Conservation (phyloP, 2,329 filamentous ascomycete genomes). For the Neoscytalidium dimidiatum region DNA sequence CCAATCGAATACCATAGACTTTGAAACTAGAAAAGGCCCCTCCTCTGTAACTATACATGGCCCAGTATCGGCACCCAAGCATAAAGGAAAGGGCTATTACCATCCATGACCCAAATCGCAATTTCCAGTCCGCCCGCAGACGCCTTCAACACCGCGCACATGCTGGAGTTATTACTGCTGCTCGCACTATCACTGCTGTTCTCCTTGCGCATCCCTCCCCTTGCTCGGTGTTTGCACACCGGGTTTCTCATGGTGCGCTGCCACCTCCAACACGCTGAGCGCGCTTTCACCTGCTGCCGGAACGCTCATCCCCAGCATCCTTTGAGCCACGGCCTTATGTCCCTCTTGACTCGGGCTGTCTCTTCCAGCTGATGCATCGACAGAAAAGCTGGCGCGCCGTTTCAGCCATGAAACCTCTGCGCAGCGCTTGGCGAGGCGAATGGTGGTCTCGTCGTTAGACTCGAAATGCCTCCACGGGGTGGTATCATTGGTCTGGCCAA, state of each 20-base stretch:
- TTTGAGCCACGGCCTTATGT: slow-evolving; percentile 39
- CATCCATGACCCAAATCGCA: not conserved
- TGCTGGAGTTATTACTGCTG: not conserved
- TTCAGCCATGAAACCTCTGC: slow-evolving; percentile 69
- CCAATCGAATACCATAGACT: not conserved
- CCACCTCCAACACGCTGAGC: slow-evolving; percentile 42
- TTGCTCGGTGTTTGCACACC: slow-evolving; percentile 43
- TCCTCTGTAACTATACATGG: not conserved
- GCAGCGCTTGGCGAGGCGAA: slow-evolving; percentile 76
- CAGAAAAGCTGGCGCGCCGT: slow-evolving; percentile 19
- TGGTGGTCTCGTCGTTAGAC: slow-evolving; percentile 76
- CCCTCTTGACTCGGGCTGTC: slow-evolving; percentile 29
- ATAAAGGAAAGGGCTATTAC: not conserved
- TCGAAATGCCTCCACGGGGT: slow-evolving; percentile 63
- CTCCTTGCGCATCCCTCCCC: not conserved
- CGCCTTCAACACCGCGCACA: slow-evolving; percentile 8
- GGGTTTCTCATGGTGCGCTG: slow-evolving; percentile 41
- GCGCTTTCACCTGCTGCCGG: slow-evolving; percentile 37
- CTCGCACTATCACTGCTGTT: not conserved
- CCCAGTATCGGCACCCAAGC: not conserved
- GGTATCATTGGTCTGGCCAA: slow-evolving; percentile 60
- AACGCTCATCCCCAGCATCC: slow-evolving; percentile 42
- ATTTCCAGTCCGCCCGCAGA: not conserved
- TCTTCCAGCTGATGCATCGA: not conserved
- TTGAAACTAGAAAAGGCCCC: not conserved